Evolutionary conservation across 2,329 filamentous ascomycete genomes (phyloP).

Genomic region (Chaetomiaceae sp.): DNA sequence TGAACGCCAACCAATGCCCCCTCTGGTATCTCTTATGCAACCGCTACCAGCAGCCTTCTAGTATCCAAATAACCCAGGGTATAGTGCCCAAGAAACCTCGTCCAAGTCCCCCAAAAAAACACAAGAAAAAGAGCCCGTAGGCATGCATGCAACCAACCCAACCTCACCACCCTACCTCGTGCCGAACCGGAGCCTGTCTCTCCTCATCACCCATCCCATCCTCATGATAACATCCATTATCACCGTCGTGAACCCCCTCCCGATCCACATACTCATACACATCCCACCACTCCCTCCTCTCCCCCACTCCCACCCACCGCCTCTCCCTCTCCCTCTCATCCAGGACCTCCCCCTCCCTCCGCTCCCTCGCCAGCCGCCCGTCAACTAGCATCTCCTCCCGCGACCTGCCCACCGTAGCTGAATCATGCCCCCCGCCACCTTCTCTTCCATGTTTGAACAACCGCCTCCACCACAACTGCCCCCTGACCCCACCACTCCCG

Average conservation of each 20-base stretch:
- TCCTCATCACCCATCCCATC: slow-evolving; percentile 4
- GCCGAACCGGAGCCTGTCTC: not conserved
- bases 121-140: slow-evolving; percentile 3
- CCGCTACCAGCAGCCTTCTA: slow-evolving; percentile 1
- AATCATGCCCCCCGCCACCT: slow-evolving; percentile 21
- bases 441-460: slow-evolving; percentile 1
- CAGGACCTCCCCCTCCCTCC: slow-evolving; percentile 46
- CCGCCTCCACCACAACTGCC: slow-evolving; percentile 23
- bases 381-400: slow-evolving; percentile 51
- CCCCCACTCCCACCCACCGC: not conserved
- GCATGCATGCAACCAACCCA: not conserved
- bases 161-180: not conserved
- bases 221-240: slow-evolving; percentile 2
- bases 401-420: slow-evolving; percentile 39
- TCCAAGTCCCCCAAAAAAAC: slow-evolving; percentile 2
- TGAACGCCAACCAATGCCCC: not conserved
- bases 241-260: slow-evolving; percentile 19
- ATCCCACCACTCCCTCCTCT: slow-evolving; percentile 38
- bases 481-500: slow-evolving; percentile 17
- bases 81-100: slow-evolving; percentile 9
- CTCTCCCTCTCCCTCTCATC: slow-evolving; percentile 25
- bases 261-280: slow-evolving; percentile 14
- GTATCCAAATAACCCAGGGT: slow-evolving; percentile 18
- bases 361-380: slow-evolving; percentile 42
- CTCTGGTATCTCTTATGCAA: not conserved